phyloP scores from a whole-genome alignment of 2,329 filamentous ascomycete genomes.

The Metarhizium album region DNA sequence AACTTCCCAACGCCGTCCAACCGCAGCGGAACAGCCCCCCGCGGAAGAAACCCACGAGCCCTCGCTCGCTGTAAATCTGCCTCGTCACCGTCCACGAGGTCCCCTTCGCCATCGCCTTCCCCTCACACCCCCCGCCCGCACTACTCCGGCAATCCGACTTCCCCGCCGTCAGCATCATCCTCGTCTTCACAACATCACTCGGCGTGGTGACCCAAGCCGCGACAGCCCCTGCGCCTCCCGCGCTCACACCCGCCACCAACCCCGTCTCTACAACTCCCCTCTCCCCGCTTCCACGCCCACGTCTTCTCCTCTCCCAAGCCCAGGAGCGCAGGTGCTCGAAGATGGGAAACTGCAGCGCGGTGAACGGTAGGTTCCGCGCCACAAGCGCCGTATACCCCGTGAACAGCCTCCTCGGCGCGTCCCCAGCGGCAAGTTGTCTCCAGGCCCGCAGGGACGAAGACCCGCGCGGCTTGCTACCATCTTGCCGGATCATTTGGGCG shows the following conservation, averaged over 20 bases:
- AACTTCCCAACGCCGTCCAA: conserved; percentile 77
- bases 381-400: conserved; percentile 72
- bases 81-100: conserved; percentile 45
- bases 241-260: conserved; percentile 60
- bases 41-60: conserved; percentile 63
- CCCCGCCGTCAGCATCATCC: conserved; percentile 67
- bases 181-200: conserved; percentile 80
- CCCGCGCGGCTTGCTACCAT: conserved; percentile 5
- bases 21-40: conserved; percentile 61
- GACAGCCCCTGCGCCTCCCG: conserved; percentile 61
- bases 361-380: conserved; percentile 76
- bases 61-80: conserved; percentile 55
- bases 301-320: conserved; percentile 32
- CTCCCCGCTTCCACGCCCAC: conserved; percentile 13
- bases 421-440: conserved; percentile 39
- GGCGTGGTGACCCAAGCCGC: conserved; percentile 79
- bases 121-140: conserved; percentile 12
- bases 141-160: background rate
- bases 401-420: conserved; percentile 47
- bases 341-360: conserved; percentile 77
- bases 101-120: conserved; percentile 4
- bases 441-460: conserved; percentile 39
- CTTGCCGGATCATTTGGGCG: conserved; percentile 62
- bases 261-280: conserved; percentile 52
- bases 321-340: conserved; percentile 59